Percentiles rank a stretch among this genome's conserved stretches.
Evolutionary conservation across 176 grass and related monocot genomes (phyloP).

Genomic region (Raddia distichophylla): DNA sequence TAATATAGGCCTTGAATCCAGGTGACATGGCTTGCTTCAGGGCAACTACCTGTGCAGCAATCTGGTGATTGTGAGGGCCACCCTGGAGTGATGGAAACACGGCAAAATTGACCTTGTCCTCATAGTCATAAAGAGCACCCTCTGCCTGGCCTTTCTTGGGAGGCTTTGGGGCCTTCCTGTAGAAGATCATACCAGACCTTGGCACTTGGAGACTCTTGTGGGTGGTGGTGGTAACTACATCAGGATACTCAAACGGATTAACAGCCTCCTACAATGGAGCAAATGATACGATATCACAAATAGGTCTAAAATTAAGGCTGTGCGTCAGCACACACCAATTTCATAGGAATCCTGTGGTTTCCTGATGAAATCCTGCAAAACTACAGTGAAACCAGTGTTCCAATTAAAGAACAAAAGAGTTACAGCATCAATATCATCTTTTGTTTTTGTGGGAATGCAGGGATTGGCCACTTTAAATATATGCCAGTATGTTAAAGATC

Average conservation of each 20-base stretch:
- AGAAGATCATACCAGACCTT: conserved; percentile 77
- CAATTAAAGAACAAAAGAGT: background rate
- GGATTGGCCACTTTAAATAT: background rate
- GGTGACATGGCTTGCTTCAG: conserved; percentile 65
- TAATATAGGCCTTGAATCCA: conserved; percentile 69
- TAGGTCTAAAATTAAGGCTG: background rate
- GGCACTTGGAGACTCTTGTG: conserved; percentile 73
- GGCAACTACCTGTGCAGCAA: conserved; percentile 64
- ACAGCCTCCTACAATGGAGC: conserved; percentile 55
- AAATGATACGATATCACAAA: conserved; percentile 13
- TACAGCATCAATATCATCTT: conserved; percentile 18
- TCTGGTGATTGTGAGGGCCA: conserved; percentile 74
- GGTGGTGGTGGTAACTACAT: conserved; percentile 80
- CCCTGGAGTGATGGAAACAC: conserved; percentile 87
- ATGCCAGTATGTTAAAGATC: background rate
- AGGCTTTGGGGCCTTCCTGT: conserved; percentile 55
- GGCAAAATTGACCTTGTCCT: conserved; percentile 75
- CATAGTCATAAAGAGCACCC: conserved; percentile 58
- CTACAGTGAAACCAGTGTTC: background rate
- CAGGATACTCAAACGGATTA: conserved; percentile 73
- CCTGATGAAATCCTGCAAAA: background rate
- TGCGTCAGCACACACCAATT: background rate
- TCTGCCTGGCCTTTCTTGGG: conserved; percentile 40
- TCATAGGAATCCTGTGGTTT: background rate
- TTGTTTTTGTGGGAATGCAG: background rate